Conservation (phyloP, 352 stramenopile genomes). For the Phytophthora pinifolia region DNA sequence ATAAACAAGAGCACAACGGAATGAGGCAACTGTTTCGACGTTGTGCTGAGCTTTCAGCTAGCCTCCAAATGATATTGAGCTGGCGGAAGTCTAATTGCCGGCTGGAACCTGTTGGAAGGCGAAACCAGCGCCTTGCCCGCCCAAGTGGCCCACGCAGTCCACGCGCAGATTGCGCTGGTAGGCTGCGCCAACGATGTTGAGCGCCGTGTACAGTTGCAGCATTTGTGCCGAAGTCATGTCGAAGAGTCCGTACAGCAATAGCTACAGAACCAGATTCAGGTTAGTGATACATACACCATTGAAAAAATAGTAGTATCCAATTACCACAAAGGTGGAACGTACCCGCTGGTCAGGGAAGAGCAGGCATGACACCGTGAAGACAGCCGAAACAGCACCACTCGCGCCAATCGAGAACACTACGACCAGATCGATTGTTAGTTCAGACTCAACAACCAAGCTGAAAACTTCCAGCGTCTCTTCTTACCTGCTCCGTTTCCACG, state of each 20-base stretch:
- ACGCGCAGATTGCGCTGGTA: constrained; percentile 64
- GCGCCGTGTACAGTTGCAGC: constrained; percentile 61
- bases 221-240: constrained; percentile 62
- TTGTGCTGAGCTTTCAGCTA: constrained; percentile 5
- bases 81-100: constrained; percentile 22
- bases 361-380: constrained; percentile 79
- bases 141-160: constrained; percentile 80
- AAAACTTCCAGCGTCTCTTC: neutral
- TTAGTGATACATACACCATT: neutral
- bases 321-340: constrained; percentile 3
- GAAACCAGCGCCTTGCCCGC: constrained; percentile 58
- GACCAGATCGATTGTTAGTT: constrained; percentile 4
- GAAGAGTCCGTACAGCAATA: constrained; percentile 64
- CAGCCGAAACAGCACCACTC: constrained; percentile 76
- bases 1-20: constrained; percentile 26
- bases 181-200: constrained; percentile 57
- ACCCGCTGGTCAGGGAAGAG: constrained; percentile 70
- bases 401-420: constrained; percentile 81
- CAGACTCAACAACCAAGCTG: neutral
- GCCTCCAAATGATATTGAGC: constrained; percentile 8
- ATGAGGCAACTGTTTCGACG: constrained; percentile 5
- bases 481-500: constrained; percentile 57
- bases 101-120: constrained; percentile 46
- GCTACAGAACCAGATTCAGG: constrained; percentile 24
- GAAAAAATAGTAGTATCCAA: neutral